Evolutionary conservation across 805 yeast species (phyloP).

Genomic region (Kodamaea fukazawae): DNA sequence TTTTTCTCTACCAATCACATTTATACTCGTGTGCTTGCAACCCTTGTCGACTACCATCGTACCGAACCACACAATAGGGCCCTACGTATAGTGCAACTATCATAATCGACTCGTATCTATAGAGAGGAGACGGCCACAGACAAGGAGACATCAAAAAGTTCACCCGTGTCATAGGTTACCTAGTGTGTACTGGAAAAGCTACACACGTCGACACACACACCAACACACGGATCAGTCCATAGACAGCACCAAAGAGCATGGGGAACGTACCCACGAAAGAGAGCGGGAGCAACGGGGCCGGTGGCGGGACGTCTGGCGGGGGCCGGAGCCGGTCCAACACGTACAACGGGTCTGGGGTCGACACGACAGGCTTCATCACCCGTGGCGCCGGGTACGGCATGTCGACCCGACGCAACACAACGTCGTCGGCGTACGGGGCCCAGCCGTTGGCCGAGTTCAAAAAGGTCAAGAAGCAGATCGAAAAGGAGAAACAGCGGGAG

Average conservation of each 20-base stretch:
- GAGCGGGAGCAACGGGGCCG: slow-evolving; percentile 18
- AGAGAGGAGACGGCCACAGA: no score
- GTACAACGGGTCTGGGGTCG: slow-evolving; percentile 5
- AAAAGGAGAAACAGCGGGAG: slow-evolving; percentile 52
- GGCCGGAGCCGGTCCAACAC: slow-evolving; percentile 13
- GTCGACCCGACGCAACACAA: slow-evolving; percentile 20
- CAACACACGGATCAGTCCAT: background rate
- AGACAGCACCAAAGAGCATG: slow-evolving; percentile 23
- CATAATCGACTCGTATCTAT: no score
- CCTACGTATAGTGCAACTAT: no score
- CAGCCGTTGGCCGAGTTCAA: slow-evolving; percentile 18
- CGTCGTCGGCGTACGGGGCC: slow-evolving; percentile 14
- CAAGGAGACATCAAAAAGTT: no score
- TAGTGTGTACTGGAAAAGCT: background rate
- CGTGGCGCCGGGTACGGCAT: slow-evolving; percentile 7
- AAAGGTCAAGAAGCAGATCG: slow-evolving; percentile 40
- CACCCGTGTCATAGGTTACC: no score
- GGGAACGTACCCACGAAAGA: slow-evolving; percentile 47
- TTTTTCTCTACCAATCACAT: no score
- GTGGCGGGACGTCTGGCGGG: slow-evolving; percentile 4
- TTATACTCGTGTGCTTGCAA: no score
- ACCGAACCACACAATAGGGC: no score
- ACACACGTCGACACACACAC: no score
- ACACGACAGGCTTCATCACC: slow-evolving; percentile 8
- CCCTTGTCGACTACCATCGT: no score